Evolutionary conservation across 176 grass and related monocot genomes (phyloP), one percentile per base, ranked within the genome.

Genomic region (Oryza meyeriana): DNA sequence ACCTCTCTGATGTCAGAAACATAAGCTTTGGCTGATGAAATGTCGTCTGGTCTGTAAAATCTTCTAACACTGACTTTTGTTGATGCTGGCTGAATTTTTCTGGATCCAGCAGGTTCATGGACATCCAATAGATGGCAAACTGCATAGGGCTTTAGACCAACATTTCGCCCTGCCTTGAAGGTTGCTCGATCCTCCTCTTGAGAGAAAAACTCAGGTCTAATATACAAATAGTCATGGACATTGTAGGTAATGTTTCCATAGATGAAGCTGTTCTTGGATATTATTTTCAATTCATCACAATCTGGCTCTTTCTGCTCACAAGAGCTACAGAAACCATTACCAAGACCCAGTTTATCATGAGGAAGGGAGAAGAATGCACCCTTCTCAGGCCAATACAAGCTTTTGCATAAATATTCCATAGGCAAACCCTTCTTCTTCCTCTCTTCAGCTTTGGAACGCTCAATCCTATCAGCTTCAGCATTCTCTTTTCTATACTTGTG

Each of bases 1-100:
- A 99, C 96, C 86, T 99, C 96, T 95, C 96, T 91, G 63, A 99
- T 93, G 83, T 99, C 96, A 8, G 96, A 99, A 75, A 64, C 47
- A 78, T 99, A 96, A 78, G 93, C 91, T 95, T 99, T 99, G 35
- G 75, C 66, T 67, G 93, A 55, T 12, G 91, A 99, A 75, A 99
- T 79, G 78, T 99, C 91, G 79, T 99, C 93, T 85, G 96, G 93
- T 72, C 96, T 91, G 85, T 99, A 99, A 87, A 95, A 95, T 80
- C 91, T 93, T 86, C 96, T 88, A 28, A 90, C 91, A 80, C 92
- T 92, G 55, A 99, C 70, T 88, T 90, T 74, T 70, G 91, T 75
- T 85, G 87, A 92, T 85, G 59, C 76, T 29, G 87, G 69, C 61
- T 85, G 88, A 83, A 73, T 45, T 66, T 92, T 78, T 69, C 92